These are phyloP conservation scores for Solanum appendiculatum DNA, from an alignment of 257 asterid species.

Conservation along the genomic window DNA sequence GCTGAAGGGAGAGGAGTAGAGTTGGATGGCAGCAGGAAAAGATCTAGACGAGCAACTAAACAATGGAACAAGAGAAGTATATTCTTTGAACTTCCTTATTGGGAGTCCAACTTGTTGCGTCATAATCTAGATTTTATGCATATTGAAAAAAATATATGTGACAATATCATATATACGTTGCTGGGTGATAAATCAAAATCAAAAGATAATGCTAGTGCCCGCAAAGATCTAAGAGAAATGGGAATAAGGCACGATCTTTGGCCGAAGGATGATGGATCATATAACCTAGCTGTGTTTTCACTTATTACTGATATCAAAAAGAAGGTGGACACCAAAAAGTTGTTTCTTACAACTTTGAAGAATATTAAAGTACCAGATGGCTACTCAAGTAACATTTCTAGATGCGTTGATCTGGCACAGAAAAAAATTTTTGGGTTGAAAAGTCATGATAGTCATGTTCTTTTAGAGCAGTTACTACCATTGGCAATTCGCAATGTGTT, in stretches of 20 bases:
- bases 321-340: neutral
- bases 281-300: neutral
- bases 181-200: neutral
- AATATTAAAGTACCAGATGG: neutral
- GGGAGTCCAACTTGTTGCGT: neutral
- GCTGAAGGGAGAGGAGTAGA: neutral
- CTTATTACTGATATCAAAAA: neutral
- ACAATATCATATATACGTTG: neutral
- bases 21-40: neutral
- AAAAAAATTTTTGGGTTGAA: neutral
- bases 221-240: neutral
- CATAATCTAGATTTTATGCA: neutral
- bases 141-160: neutral
- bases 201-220: neutral
- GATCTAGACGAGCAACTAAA: neutral
- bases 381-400: neutral
- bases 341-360: neutral
- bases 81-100: neutral
- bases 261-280: neutral
- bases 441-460: neutral
- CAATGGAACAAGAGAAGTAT: neutral
- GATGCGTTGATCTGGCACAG: neutral
- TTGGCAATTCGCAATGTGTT: neutral
- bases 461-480: neutral
- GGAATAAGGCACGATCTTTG: neutral